Base-by-base conservation (phyloP, 192 early-diverging fungal species). In the Coemansia sp. region DNA sequence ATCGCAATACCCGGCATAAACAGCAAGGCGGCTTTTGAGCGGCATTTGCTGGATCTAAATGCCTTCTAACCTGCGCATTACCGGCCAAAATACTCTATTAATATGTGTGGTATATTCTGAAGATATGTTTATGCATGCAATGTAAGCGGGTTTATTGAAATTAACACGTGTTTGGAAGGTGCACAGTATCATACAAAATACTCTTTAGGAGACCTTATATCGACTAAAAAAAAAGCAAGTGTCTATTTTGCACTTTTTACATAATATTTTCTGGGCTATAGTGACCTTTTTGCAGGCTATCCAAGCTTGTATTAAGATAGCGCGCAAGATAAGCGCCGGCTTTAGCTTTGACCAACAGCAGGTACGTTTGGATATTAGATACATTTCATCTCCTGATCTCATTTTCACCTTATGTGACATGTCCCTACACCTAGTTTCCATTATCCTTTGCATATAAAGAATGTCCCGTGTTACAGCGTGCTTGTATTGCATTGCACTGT, bases 371-470 rank as follows among this genome's bases (percentile, higher is more conserved):
- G 26, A 27, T 50, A 60, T 50, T 60, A 50, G 28, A 49, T 16
- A 44, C 3, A 30, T 44, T 44, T 16, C 14, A 44, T 16, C 48
- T 48, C 27, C 51, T 19, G 22, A 23, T 31, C 26, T 5, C 32
- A 62, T 7, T 3, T 24, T 47, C 59, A 52, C 23, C 31, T 24
- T 44, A 34, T 19, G 47, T 24, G 60, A 24, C 34, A 25, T 32
- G 26, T 52, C 49, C 59, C 49, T 62, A 41, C 51, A 62, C 30
- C 31, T 25, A 53, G 60, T 52, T 25, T 52, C n/a, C 50, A 62
- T 62, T 62, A 62, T 54, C 28, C 34, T 24, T 52, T 52, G 60
- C 50, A 30, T 56, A 34, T n/a, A 56, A 31, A 16, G 30, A 14
- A 34, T 23, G 51, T 10, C 58, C 41, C 22, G 51, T 62, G 60